Base-by-base conservation (phyloP, 306 rosid species). In the Gastrolobium villosum region DNA sequence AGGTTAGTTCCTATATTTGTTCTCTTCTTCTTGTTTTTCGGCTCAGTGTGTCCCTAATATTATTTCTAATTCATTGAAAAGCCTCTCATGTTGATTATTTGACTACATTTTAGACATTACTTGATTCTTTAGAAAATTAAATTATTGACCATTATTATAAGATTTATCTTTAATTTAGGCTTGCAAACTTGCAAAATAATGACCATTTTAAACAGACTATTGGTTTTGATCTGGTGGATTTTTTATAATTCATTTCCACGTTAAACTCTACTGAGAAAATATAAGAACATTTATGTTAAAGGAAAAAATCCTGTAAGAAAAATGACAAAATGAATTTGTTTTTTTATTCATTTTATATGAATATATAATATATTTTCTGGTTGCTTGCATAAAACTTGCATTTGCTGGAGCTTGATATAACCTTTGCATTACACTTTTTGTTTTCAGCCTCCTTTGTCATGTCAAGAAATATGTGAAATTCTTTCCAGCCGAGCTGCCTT, bases 361-460 rank as follows among this genome's bases (percentile, higher is more conserved):
- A 40, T 26, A 26, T 46, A 28, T 65, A 66, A 70, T n/a, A 44
- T 59, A 61, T 77, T 81, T 61, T 14, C 53, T 69, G 39, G 54
- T 56, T 48, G 39, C 45, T 56, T 66, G 14, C 69, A 49, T 64
- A 15, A 43, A 72, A 39, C 45, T 37, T 67, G 28, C 63, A 65
- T 50, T 41, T 54, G 65, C 46, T 63, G 62, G 68, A 64, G 59
- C 66, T 69, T 79, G 68, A 69, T 44, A 66, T 14, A 36, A 45
- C 63, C 46, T 49, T 49, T 74, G 13, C 34, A n/a, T 63, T 41
- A 20, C 7, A 4, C 53, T 40, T 59, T 70, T 52, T 54, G 63
- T 60, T 75, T 83, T 61, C 96, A 95, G 98, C 94, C 86, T 44
- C 92, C 90, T 72, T 74, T 84, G 74, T 81, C 92, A 57, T 74